Evolutionary conservation across 495 filamentous ascomycete genomes (phyloP), one percentile per base, ranked within the genome.

Genomic region (Lasiosphaeria hispida): DNA sequence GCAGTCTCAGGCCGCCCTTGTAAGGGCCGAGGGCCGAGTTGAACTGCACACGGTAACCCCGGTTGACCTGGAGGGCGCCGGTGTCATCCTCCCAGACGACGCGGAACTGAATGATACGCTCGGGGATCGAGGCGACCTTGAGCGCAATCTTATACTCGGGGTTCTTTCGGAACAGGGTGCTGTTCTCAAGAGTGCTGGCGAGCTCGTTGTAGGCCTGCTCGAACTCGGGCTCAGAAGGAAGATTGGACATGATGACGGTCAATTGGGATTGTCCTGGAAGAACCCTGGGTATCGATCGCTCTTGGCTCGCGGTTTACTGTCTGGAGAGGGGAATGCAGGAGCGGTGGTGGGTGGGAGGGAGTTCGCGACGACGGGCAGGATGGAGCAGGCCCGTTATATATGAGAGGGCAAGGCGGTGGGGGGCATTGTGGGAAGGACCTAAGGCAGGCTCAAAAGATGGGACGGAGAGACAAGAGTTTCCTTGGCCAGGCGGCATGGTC

Each of bases 161-260:
- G 74, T 92, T 82, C 77, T 95, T 86, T 76, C 94, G 69, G 82
- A 98, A 98, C 63, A 98, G 88, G 55, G 87, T 83, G 74, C 88
- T 93, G 79, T 91, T 83, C 79, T 97, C 91, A 71, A 98, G 90
- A 48, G 92, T 95, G 60, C 88, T 91, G 70, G 81, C 89, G 52
- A 98, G 91, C 81, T 98, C 94, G 77, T 94, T 91, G 83, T 95
- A 96, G 62, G 94, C 94, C 83, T 98, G 94, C 85, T 97, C 87
- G 80, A 97, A 98, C 80, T 98, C 94, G 70, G 94, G 93, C 82
- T 98, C 94, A 55, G 76, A 74, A 50, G 90, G 83, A 67, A 92
- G 79, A 82, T 95, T 87, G 57, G 91, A 89, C 91, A 96, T 95
- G 65, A 36, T 80, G 67, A 53, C 57, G 45, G 52, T 40, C 30